Base-by-base conservation (phyloP, 2,329 filamentous ascomycete species). In the Paraphaeosphaeria sporulosa region DNA sequence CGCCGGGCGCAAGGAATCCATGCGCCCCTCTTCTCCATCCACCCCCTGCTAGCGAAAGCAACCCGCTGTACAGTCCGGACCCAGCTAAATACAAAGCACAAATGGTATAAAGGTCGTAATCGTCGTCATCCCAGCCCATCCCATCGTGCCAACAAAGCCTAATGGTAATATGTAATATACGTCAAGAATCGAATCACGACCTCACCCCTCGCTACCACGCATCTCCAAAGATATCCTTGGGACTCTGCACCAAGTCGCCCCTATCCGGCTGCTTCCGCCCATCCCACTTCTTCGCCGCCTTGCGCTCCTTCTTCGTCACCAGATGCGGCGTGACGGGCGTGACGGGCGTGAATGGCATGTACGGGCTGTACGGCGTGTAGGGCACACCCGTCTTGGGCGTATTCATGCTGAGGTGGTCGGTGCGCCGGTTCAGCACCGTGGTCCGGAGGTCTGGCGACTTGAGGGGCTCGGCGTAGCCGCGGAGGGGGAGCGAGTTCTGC, bases 301-400 rank as follows among this genome's bases (percentile, higher is more conserved):
- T 92, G 30, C 90, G 80, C 71, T 94, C 90, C 63, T 87, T 85
- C 76, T 84, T 87, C 25, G 88, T 92, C 17, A 92, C 87, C 49
- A 94, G 79, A 21, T 86, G 87, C n/a, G 91, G 90, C 32, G 91
- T 93, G 51, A 94, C 86, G 1, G 91, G 91, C 53, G 93, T 85
- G 50, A 91, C 82, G 1, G 91, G 90, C 7, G 89, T 90, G 73
- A 89, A 91, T 0, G 91, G 91, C 81, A 94, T 91, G 68, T 94
- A 94, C 0, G 91, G 90, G 57, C 86, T 88, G 76, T 94, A 94
- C 1, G 91, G 91, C 23, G 90, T 91, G 2, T 87, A 90, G 48
- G 85, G 85, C 25, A 87, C 81, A 0, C 85, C 86, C 0, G 82
- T 84, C 21, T 78, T 77, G 0, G 88, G 87, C 3, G 86, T 86